phyloP scores from a whole-genome alignment of 176 grass and related monocot genomes.

The Oryza officinalis region DNA sequence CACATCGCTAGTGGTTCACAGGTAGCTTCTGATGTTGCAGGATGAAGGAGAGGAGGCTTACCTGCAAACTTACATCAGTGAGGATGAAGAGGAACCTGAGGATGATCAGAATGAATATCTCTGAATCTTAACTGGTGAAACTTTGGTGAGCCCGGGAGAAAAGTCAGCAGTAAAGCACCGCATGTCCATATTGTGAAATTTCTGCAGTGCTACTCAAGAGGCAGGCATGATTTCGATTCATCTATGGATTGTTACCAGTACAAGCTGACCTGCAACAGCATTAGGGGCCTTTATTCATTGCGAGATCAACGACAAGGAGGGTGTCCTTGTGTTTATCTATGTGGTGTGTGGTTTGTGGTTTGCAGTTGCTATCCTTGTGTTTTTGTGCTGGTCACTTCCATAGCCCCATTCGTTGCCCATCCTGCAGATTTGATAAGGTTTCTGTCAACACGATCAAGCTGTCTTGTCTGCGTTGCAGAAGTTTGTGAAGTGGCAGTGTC shows the following conservation, averaged over 20 bases:
- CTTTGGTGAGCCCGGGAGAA: neutral
- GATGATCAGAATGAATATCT: constrained; percentile 41
- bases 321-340: neutral
- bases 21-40: constrained; percentile 46
- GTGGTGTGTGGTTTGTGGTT: neutral
- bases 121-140: constrained; percentile 26
- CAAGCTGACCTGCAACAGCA: neutral
- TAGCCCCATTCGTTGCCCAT: neutral
- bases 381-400: neutral
- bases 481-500: neutral
- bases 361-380: neutral
- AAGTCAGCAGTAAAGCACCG: neutral
- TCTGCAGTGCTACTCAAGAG: neutral
- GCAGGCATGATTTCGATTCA: neutral
- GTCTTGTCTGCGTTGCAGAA: neutral
- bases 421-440: neutral
- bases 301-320: neutral
- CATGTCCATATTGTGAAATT: neutral
- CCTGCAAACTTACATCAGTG: constrained; percentile 66
- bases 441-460: neutral
- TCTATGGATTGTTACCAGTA: neutral
- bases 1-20: constrained; percentile 6
- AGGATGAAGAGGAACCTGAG: constrained; percentile 47
- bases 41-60: constrained; percentile 92
- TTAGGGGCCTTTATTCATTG: neutral